phyloP scores from a whole-genome alignment of 345 rosid genomes.

The Streptanthus diversifolius region DNA sequence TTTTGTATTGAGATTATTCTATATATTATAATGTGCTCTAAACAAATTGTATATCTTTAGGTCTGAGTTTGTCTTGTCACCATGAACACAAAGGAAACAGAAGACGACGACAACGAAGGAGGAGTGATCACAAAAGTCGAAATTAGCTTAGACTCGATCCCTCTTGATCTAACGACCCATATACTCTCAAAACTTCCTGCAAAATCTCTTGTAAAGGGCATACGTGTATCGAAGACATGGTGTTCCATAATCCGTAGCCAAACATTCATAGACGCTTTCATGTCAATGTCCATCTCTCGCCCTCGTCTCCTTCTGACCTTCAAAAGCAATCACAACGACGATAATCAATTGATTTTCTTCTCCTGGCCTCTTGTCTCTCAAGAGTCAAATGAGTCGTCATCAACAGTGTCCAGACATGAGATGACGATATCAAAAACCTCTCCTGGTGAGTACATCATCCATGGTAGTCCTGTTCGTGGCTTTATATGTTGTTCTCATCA shows the following conservation, averaged over 20 bases:
- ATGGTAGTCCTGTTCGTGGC: background rate
- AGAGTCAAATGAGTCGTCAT: background rate
- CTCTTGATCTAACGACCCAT: background rate
- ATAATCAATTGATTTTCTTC: background rate
- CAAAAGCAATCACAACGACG: background rate
- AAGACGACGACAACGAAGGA: background rate
- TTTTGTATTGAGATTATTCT: background rate
- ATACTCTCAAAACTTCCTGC: constrained; percentile 1
- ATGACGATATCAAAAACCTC: background rate
- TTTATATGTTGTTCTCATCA: background rate
- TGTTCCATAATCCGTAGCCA: background rate
- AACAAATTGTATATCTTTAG: background rate
- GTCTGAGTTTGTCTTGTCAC: background rate
- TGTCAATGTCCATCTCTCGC: background rate
- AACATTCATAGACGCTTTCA: background rate
- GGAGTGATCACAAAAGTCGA: background rate
- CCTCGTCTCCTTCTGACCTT: background rate
- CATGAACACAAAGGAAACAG: background rate
- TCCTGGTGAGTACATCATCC: background rate
- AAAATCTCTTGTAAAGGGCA: background rate
- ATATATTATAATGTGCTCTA: background rate
- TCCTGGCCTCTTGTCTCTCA: background rate
- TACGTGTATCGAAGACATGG: constrained; percentile 1
- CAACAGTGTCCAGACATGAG: background rate
- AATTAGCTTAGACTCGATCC: background rate